Evolutionary conservation across 768 basidiomycete genomes (phyloP), one percentile per base, ranked within the genome.

Genomic region (Hypholoma fasciculare): DNA sequence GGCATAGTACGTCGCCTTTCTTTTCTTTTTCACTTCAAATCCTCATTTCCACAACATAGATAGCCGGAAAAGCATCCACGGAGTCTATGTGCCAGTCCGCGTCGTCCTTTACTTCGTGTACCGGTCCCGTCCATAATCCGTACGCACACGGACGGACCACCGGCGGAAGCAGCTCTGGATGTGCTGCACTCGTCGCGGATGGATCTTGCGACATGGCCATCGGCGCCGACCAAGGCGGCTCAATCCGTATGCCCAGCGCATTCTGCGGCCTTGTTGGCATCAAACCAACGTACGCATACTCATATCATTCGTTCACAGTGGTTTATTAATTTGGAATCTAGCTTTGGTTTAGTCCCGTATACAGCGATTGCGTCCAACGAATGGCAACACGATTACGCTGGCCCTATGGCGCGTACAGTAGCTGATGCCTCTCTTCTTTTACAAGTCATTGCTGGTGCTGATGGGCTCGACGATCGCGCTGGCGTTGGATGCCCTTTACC

Each of bases 191-290:
- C n/a, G 65, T 81, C 7, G 76, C 72, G 0, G 62, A 67, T 3
- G 74, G 74, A 11, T 70, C 68, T 26, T 75, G 72, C 13, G 78
- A 80, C 53, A 68, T 81, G 70, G 78, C 69, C n/a, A 72, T 81
- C 30, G 80, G 80, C 1, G 78, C 75, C 11, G 78, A 81, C 58
- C 79, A 81, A 59, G 78, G 79, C 19, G 78, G 78, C 2, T 74
- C 72, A 17, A 78, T 81, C 43, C 71, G 79, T 14, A 66, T 77
- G 72, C 78, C 79, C n/a, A 71, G 76, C 3, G 65, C 73, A 0
- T 72, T 75, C 50, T 74, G 73, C 57, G 79, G 79, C 3, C 68
- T 80, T 20, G 77, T 80, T 19, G 79, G 65, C 16, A 49, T 66
- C 13, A 66, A 66, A 38, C 65, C 65, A 12, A 66, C 63, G 62